Conservation (phyloP, 177 flowering plant genomes). For the Telopea speciosissima region DNA sequence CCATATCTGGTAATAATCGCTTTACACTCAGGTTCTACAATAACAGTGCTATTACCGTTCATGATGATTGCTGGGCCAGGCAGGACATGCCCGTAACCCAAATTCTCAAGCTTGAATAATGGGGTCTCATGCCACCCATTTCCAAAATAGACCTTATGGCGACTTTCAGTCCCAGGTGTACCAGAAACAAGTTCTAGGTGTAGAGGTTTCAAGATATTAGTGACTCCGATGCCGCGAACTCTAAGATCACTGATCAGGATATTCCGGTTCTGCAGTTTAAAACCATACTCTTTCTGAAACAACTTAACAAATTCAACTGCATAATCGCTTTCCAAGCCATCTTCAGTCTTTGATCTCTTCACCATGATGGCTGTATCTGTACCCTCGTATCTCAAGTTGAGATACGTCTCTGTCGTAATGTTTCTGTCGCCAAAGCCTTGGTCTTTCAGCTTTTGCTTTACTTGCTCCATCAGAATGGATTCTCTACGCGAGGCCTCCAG, state of each 20-base stretch:
- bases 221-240: slow-evolving; percentile 88
- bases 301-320: slow-evolving; percentile 66
- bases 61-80: slow-evolving; percentile 83
- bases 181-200: slow-evolving; percentile 32
- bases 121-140: slow-evolving; percentile 79
- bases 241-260: slow-evolving; percentile 86
- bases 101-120: slow-evolving; percentile 73
- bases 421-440: slow-evolving; percentile 73
- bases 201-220: slow-evolving; percentile 73
- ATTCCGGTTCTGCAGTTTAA: slow-evolving; percentile 71
- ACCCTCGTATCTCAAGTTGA: slow-evolving; percentile 91
- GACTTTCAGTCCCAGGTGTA: slow-evolving; percentile 43
- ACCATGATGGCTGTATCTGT: slow-evolving; percentile 99
- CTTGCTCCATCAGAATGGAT: slow-evolving; percentile 44
- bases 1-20: slow-evolving; percentile 77
- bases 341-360: slow-evolving; percentile 33
- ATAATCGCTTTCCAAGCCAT: slow-evolving; percentile 41
- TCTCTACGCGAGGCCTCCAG: slow-evolving; percentile 64
- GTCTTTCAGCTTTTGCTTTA: slow-evolving; percentile 52
- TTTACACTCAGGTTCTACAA: slow-evolving; percentile 82
- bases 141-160: slow-evolving; percentile 62
- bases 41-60: slow-evolving; percentile 97
- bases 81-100: slow-evolving; percentile 61
- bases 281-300: slow-evolving; percentile 92
- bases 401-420: slow-evolving; percentile 56